Conservation (phyloP, 352 stramenopile species). For the Phytophthora sp. region DNA sequence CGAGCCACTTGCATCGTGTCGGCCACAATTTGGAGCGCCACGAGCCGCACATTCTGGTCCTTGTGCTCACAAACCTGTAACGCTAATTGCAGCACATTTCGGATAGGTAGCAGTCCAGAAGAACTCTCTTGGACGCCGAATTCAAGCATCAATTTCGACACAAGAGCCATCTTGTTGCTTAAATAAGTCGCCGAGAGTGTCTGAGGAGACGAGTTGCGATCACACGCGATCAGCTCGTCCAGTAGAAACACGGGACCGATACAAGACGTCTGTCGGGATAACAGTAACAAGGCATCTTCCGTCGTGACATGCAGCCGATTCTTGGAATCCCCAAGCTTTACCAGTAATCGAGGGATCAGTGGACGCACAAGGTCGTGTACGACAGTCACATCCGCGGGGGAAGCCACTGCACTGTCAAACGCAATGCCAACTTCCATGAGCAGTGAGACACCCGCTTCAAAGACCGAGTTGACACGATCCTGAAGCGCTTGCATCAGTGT, state of each 20-base stretch:
- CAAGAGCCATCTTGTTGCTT: constrained; percentile 71
- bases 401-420: constrained; percentile 41
- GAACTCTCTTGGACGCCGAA: constrained; percentile 72
- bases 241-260: constrained; percentile 77
- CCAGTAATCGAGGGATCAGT: constrained; percentile 70
- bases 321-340: constrained; percentile 82
- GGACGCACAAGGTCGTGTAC: constrained; percentile 69
- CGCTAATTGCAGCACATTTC: constrained; percentile 70
- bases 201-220: constrained; percentile 60
- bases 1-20: constrained; percentile 70
- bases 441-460: constrained; percentile 71
- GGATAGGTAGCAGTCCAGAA: constrained; percentile 53
- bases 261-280: constrained; percentile 63
- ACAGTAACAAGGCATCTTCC: constrained; percentile 74
- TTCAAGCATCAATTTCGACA: constrained; percentile 81
- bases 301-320: constrained; percentile 68
- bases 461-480: constrained; percentile 81
- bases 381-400: constrained; percentile 29
- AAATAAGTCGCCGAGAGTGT: constrained; percentile 66
- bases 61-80: constrained; percentile 78
- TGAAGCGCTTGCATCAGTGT: constrained; percentile 67
- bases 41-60: constrained; percentile 67
- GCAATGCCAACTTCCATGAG: constrained; percentile 80
- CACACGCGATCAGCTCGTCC: constrained; percentile 72
- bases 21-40: constrained; percentile 71